Base-by-base conservation (phyloP, 306 rosid genomes). In the Vigna radiata region DNA sequence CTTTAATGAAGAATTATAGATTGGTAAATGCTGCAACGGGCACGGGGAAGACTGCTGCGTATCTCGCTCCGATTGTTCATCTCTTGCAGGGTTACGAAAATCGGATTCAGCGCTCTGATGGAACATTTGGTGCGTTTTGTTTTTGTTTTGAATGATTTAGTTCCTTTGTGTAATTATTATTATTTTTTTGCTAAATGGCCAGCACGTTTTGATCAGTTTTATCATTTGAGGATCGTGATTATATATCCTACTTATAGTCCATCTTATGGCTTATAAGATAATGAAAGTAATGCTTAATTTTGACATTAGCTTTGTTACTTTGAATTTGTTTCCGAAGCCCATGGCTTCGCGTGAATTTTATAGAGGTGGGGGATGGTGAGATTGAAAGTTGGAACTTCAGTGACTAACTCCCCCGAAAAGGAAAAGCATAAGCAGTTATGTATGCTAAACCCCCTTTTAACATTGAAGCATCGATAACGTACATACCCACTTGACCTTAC, bases 11-110 rank as follows among this genome's bases (percentile, higher is more conserved):
- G 31, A 46, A 41, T 8, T 73, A 47, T 75, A 92, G 97, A 56
- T 80, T 95, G 19, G 93, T 95, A 61, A 92, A 95, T 82, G 97
- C 99, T 47, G 86, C 97, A 56, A 92, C 97, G 2, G 97, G 97
- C 41, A 90, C 97, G 1, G 99, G 99, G 54, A 95, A 95, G 73
- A 95, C 97, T 13, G 68, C 86, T 65, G 96, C 96, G 4, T 95
- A 92, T 77, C 64, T 95, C 81, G 97, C 93, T 85, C 99, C 99
- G 1, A 86, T 95, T 14, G 66, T 95, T 73, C 96, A 92, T 84
- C 87, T 83, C 74, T 82, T 95, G 87, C 91, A 84, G 83, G 80
- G 75, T 46, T 81, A 80, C 50, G 78, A 85, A 33, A 85, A 85
- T 31, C 77, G 92, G 82, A 79, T 90, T 66, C 85, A 88, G 74